Base-by-base conservation (phyloP, 441 rosid genomes). In the Breynia disticha region DNA sequence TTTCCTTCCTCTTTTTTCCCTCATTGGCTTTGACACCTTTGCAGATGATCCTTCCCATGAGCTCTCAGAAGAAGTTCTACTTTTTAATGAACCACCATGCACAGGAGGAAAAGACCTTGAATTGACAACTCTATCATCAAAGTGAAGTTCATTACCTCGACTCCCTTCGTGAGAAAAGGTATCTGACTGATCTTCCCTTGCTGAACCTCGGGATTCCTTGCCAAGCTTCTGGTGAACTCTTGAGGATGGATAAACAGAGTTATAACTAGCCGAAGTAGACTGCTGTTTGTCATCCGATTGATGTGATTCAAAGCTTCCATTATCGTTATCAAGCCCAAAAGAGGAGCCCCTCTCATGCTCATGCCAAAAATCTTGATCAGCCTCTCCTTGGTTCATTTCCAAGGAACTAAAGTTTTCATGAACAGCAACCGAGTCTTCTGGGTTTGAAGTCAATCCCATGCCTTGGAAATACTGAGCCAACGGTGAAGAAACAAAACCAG, bases 51-150 rank as follows among this genome's bases (percentile, higher is more conserved):
- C 95, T 42, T 89, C 99, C 96, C 79, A 83, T 16, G 95, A 94
- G 69, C 85, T 78, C 74, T 89, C 99, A 13, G 95, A 87, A 46
- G 91, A 78, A 63, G 93, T 80, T 70, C 74, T 87, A 74, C 96
- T 89, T 76, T 88, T 80, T 24, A 70, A 19, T 59, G 95, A 80
- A 76, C 77, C 78, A 66, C 80, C 51, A 63, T 74, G 76, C 45
- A 79, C 74, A 54, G 77, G 64, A 56, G 80, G 65, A 47, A 63
- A 46, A 52, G 78, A 62, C 71, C 84, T 80, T 54, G 83, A 81
- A 66, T 75, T 82, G 11, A 69, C 66, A 54, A 72, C 69, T 71
- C 77, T 80, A 35, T 84, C 90, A 67, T 88, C 86, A 52, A 73
- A 67, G 65, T 65, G 65, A 63, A 62, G 68, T 60, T 84, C 87